phyloP scores from a whole-genome alignment of 1,139 yeast species.

The Wickerhamiella infanticola region DNA sequence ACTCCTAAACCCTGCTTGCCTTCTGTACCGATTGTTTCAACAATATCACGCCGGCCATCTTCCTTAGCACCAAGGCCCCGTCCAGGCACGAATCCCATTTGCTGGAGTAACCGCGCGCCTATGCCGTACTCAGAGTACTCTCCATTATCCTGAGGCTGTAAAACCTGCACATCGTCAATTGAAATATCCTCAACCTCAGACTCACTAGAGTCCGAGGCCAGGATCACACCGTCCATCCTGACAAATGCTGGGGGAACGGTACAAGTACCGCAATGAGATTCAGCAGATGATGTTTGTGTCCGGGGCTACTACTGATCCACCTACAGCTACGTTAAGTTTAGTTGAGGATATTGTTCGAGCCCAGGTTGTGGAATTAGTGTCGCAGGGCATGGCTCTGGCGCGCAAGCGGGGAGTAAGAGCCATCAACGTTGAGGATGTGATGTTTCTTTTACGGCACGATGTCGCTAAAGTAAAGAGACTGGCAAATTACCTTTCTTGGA shows the following conservation, averaged over 20 bases:
- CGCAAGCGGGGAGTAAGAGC: conserved; percentile 68
- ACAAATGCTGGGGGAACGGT: conserved; percentile 29
- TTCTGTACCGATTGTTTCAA: conserved; percentile 39
- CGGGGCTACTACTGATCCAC: conserved; percentile 92
- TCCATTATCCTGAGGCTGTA: no score
- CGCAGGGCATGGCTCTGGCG: conserved; percentile 70
- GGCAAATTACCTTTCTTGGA: conserved; percentile 88
- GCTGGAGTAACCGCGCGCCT: conserved; percentile 63
- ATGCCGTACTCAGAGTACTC: conserved; percentile 43
- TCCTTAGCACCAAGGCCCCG: conserved; percentile 61
- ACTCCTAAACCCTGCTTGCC: background rate
- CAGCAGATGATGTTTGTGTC: conserved; percentile 98
- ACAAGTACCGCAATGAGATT: conserved; percentile 68
- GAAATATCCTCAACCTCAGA: background rate
- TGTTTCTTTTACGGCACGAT: conserved; percentile 82
- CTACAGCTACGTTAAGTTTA: conserved; percentile 73
- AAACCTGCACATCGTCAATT: conserved; percentile 6
- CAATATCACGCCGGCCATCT: conserved; percentile 39
- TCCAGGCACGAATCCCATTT: conserved; percentile 83
- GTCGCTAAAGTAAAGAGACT: conserved; percentile 85
- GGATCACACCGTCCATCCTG: background rate
- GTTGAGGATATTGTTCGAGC: conserved; percentile 92
- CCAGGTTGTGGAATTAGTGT: conserved; percentile 71
- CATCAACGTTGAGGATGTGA: conserved; percentile 83
- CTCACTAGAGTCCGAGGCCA: background rate